A percentile compares a stretch with the other conserved stretches of the same genome.
These are phyloP conservation scores for Musa schizocarpa DNA, from an alignment of 176 grass and related monocot genomes.

Conservation along the genomic window DNA sequence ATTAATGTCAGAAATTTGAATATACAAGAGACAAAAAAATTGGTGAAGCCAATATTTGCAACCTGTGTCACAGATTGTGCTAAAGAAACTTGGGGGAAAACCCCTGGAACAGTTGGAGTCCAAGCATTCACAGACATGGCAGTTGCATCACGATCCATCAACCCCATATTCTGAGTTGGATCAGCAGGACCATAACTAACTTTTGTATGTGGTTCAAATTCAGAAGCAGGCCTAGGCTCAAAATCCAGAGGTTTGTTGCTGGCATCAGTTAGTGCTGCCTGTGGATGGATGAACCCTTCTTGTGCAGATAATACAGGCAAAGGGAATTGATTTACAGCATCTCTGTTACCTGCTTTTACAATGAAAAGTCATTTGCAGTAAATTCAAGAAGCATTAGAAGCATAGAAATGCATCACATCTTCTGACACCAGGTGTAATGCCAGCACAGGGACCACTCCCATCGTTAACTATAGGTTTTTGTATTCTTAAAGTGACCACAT, in stretches of 20 bases:
- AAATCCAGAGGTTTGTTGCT: conserved; percentile 57
- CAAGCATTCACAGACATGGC: conserved; percentile 47
- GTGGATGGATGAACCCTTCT: conserved; percentile 31
- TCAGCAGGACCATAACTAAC: conserved; percentile 36
- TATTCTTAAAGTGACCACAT: background rate
- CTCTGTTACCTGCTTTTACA: conserved; percentile 8
- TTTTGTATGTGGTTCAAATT: conserved; percentile 32
- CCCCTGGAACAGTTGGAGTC: conserved; percentile 45
- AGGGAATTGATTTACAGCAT: background rate
- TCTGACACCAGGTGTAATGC: background rate
- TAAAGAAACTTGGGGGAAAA: conserved; percentile 37
- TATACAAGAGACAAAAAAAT: background rate
- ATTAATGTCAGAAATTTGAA: conserved; percentile 7
- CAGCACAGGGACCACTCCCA: background rate
- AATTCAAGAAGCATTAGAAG: background rate
- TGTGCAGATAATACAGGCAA: background rate
- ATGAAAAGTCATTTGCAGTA: background rate
- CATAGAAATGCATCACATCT: background rate
- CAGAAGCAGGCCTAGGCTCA: conserved; percentile 38
- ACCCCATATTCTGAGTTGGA: conserved; percentile 20
- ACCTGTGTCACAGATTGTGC: conserved; percentile 53
- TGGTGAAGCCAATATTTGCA: background rate
- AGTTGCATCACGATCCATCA: conserved; percentile 42
- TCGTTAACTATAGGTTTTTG: background rate
- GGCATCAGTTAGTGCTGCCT: conserved; percentile 23